Conservation (phyloP, 2,329 filamentous ascomycete genomes). For the Neofusicoccum sp. region DNA sequence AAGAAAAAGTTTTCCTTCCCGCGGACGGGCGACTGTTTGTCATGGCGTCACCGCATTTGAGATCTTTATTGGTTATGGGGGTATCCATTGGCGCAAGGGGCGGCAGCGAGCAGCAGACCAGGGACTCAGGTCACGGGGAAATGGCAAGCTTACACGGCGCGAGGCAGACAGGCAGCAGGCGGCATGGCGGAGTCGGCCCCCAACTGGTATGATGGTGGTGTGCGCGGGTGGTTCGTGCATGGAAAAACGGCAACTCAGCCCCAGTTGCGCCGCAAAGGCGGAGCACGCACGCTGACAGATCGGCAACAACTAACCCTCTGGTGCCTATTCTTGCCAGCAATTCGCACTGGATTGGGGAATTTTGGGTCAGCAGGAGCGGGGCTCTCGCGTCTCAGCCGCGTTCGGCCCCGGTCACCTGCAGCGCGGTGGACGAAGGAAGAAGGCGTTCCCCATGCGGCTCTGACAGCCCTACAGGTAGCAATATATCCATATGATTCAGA, state of each 20-base stretch:
- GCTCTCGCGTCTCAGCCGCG: conserved; percentile 12
- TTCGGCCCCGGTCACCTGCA: conserved; percentile 18
- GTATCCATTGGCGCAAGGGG: conserved; percentile 4
- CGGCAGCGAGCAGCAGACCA: neutral
- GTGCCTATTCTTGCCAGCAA: neutral
- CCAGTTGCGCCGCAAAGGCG: conserved; percentile 15
- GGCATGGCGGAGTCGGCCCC: conserved; percentile 1
- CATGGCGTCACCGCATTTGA: neutral
- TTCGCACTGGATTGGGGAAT: neutral
- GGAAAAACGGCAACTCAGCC: conserved; percentile 16
- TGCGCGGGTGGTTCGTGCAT: conserved; percentile 16
- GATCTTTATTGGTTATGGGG: neutral
- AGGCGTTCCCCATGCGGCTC: neutral
- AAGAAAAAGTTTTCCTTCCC: neutral
- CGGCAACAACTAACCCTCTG: neutral
- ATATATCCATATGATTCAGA: conserved; percentile 3
- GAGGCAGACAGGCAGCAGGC: neutral
- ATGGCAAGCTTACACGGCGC: neutral
- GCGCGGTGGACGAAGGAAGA: neutral
- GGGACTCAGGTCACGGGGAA: neutral
- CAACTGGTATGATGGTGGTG: neutral
- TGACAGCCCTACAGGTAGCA: conserved; percentile 15
- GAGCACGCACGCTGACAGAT: conserved; percentile 2
- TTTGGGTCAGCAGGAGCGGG: conserved; percentile 12
- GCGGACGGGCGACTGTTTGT: neutral